Evolutionary conservation across 2,329 filamentous ascomycete species (phyloP).

Genomic region (Neofusicoccum sp.): DNA sequence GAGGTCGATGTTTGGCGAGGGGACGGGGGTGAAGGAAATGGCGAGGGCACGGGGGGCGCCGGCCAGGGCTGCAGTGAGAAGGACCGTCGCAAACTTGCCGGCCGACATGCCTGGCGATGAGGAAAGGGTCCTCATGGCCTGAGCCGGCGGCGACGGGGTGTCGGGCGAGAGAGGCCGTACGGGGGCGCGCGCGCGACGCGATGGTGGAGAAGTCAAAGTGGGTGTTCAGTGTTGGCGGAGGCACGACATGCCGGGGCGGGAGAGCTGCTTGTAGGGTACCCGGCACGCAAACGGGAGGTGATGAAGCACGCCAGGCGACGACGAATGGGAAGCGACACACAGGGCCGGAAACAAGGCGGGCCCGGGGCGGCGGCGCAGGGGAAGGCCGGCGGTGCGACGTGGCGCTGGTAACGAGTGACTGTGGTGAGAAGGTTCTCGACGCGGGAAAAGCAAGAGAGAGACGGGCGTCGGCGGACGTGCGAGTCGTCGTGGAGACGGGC

Average conservation of each 20-base stretch:
- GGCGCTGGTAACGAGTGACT: conserved; percentile 42
- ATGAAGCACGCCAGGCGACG: conserved; percentile 14
- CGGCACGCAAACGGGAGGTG: conserved; percentile 21
- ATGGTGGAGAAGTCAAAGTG: conserved; percentile 24
- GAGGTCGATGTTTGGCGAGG: conserved; percentile 76
- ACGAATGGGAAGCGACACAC: conserved; percentile 21
- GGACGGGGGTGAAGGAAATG: conserved; percentile 61
- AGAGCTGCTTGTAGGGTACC: conserved; percentile 21
- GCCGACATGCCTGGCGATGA: conserved; percentile 41
- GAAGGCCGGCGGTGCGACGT: conserved; percentile 22
- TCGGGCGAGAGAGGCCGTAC: background rate
- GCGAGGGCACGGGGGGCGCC: conserved; percentile 31
- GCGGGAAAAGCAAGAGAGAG: conserved; percentile 14
- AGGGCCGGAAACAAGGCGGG: conserved; percentile 23
- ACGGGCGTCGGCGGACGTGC: conserved; percentile 14
- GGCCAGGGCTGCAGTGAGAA: conserved; percentile 30
- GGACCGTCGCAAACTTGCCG: conserved; percentile 39
- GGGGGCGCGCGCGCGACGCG: conserved; percentile 26
- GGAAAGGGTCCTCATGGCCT: conserved; percentile 41
- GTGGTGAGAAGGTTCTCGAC: conserved; percentile 24
- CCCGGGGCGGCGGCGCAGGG: conserved; percentile 19
- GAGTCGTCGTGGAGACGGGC: conserved; percentile 15
- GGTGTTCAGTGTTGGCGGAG: conserved; percentile 24
- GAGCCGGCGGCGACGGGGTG: conserved; percentile 26
- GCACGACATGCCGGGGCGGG: conserved; percentile 21